Percentiles rank a stretch among this genome's conserved stretches.
phyloP scores from a whole-genome alignment of 129 eudicot species.

The Centaurea solstitialis region DNA sequence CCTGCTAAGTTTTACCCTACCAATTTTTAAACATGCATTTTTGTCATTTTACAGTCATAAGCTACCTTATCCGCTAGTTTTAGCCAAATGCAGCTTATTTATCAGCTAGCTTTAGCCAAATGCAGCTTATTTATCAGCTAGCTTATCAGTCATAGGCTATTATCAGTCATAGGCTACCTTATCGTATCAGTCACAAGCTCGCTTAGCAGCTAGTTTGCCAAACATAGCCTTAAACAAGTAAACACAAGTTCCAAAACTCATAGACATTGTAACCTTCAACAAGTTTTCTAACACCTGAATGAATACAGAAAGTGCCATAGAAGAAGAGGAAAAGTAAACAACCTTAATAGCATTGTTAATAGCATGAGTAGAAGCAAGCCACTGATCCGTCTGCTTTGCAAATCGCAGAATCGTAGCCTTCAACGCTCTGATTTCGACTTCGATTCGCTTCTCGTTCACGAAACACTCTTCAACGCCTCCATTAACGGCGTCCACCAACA shows the following conservation, averaged over 20 bases:
- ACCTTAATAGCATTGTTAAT: slow-evolving; percentile 85
- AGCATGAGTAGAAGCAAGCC: slow-evolving; percentile 88
- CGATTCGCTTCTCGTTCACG: slow-evolving; percentile 80
- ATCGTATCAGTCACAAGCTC: no score
- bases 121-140: no score
- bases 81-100: no score
- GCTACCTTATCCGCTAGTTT: no score
- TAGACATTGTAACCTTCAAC: neutral
- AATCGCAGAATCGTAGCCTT: slow-evolving; percentile 53
- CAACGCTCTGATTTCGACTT: slow-evolving; percentile 73
- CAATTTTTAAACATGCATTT: no score
- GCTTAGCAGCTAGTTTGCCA: no score
- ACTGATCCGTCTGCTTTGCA: slow-evolving; percentile 69
- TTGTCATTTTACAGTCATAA: no score
- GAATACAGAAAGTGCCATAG: neutral
- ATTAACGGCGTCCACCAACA: slow-evolving; percentile 75
- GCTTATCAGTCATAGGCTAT: no score
- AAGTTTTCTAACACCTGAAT: neutral
- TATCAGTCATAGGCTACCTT: no score
- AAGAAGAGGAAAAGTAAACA: slow-evolving; percentile 22
- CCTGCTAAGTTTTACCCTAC: no score
- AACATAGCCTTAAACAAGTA: neutral
- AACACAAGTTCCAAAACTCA: neutral
- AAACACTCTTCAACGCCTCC: slow-evolving; percentile 84
- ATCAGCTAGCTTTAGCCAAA: no score